Conservation (phyloP, 2,329 filamentous ascomycete species). For the Pseudogymnoascus pannorum region DNA sequence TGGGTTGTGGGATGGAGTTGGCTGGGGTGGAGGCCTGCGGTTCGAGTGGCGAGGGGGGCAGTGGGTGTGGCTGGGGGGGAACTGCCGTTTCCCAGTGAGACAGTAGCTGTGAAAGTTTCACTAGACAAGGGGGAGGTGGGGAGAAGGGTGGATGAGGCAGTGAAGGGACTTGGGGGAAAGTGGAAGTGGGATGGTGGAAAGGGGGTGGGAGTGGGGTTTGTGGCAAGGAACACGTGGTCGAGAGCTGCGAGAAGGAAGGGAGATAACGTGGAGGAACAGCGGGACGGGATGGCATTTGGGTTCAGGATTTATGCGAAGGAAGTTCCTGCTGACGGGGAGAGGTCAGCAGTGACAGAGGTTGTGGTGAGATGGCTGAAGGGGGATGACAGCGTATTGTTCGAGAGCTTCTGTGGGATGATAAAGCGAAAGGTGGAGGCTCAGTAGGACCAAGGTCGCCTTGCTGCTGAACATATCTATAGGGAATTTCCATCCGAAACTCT, state of each 20-base stretch:
- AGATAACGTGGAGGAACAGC: conserved; percentile 14
- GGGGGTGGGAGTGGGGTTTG: conserved; percentile 23
- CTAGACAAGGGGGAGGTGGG: conserved; percentile 64
- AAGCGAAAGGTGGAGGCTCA: conserved; percentile 39
- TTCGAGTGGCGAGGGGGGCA: conserved; percentile 32
- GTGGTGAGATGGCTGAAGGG: conserved; percentile 69
- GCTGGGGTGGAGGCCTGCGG: conserved; percentile 53
- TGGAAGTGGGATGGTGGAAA: conserved; percentile 26
- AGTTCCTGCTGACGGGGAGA: conserved; percentile 30
- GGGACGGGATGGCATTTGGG: conserved; percentile 42
- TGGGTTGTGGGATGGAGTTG: conserved; percentile 93
- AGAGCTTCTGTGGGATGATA: conserved; percentile 80
- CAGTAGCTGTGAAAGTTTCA: conserved; percentile 42
- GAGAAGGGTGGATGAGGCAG: conserved; percentile 39
- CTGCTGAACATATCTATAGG: no score
- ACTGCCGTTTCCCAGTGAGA: conserved; percentile 45
- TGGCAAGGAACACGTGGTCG: conserved; percentile 29
- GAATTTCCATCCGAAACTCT: no score
- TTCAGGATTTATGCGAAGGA: conserved; percentile 47
- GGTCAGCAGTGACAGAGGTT: conserved; percentile 37
- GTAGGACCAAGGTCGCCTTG: neutral
- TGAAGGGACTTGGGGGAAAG: conserved; percentile 21
- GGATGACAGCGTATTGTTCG: conserved; percentile 63
- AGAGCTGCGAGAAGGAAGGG: conserved; percentile 31
- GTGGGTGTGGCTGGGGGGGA: conserved; percentile 28